Evolutionary conservation across 257 asterid species (phyloP), one percentile per base, ranked within the genome.

Genomic region (Solanum paucissectum): DNA sequence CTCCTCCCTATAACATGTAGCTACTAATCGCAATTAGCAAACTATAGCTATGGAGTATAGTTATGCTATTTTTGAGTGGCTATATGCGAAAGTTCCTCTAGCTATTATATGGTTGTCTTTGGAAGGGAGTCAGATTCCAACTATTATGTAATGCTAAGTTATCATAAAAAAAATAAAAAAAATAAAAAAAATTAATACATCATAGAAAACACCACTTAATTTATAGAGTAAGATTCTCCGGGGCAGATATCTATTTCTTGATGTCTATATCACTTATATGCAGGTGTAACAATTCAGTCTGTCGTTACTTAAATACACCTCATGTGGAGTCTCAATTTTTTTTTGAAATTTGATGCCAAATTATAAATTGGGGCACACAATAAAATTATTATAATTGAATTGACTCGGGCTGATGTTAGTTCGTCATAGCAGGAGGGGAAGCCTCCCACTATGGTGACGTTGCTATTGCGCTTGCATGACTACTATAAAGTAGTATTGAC

Each of bases 341-440:
- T 52, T 9, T 52, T 52, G 62, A 52, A 52, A 52, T 52, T 16
- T 52, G 23, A 52, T 52, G 62, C 23, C 21, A 52, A 16, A 52
- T 16, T 52, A 16, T 52, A 52, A 52, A 52, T 16, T 52, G 9
- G 62, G 21, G 8, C 23, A 6, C 23, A 52, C 1, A 52, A 52
- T 52, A 52, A 52, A 52, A 52, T 18, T 52, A 52, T 0, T 52
- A 16, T 52, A 52, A 52, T 52, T 52, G 62, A 52, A 52, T 52
- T 52, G 62, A 52, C 5, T 52, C 62, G 0, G 1, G 62, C 0
- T 52, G 23, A 52, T 0, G 3, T 52, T 0, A 6, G 4, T 52
- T 52, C 9, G 4, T 8, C 9, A 6, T 52, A 52, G 62, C 62
- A 1, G 23, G 3, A 52, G 62, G 23, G 9, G 23, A 52, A 16